phyloP scores from a whole-genome alignment of 306 rosid genomes.

The Ormosia semicastrata region DNA sequence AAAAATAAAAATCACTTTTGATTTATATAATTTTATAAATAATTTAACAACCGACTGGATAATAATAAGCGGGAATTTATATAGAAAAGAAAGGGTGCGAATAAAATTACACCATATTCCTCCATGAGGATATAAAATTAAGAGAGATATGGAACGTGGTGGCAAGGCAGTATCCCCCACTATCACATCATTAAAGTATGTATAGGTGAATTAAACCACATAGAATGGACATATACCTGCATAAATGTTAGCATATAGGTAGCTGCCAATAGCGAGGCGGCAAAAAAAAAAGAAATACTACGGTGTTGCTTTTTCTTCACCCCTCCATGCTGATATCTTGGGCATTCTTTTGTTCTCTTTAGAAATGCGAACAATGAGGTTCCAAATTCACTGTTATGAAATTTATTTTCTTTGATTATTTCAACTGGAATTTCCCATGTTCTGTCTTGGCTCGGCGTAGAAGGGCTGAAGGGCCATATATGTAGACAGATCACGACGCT shows the following conservation, averaged over 20 bases:
- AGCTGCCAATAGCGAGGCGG: background rate
- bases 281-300: background rate
- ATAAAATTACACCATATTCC: background rate
- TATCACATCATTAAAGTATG: background rate
- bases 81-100: background rate
- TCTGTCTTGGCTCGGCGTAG: constrained; percentile 6
- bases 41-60: too few relatives aligned
- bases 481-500: background rate
- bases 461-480: constrained; percentile 9
- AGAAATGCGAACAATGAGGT: background rate
- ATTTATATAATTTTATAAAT: too few relatives aligned
- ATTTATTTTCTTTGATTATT: background rate
- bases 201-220: background rate
- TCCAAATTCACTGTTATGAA: background rate
- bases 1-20: too few relatives aligned
- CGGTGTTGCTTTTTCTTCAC: background rate
- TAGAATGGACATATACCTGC: background rate
- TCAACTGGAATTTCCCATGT: background rate
- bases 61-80: too few relatives aligned
- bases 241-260: background rate
- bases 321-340: background rate
- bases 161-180: background rate
- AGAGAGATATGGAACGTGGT: background rate
- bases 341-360: background rate
- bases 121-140: background rate